A percentile compares a stretch with the other conserved stretches of the same genome.
phyloP scores from a whole-genome alignment of 345 rosid species.

The Noccaea bulbosa region DNA sequence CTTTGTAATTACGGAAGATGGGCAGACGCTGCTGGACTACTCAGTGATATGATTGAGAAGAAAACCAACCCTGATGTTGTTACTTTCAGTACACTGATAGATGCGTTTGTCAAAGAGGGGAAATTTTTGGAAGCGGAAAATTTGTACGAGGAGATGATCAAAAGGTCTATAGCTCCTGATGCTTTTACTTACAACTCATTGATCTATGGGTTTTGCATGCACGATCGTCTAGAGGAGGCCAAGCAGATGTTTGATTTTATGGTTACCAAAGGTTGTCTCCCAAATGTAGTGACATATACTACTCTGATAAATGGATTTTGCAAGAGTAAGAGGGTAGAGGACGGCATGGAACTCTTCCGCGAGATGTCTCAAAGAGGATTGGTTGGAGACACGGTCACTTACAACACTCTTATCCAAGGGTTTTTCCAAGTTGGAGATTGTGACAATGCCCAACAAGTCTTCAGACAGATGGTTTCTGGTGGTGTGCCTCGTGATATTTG shows the following conservation, averaged over 20 bases:
- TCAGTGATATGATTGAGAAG: neutral
- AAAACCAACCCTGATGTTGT: neutral
- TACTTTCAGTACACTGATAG: neutral
- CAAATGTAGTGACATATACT: neutral
- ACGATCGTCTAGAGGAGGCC: neutral
- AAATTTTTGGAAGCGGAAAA: neutral
- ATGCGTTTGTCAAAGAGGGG: neutral
- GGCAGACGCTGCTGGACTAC: neutral
- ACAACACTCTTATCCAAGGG: neutral
- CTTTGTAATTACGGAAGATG: neutral
- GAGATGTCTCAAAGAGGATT: neutral
- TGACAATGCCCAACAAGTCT: neutral
- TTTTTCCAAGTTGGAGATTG: neutral
- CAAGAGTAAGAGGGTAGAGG: neutral
- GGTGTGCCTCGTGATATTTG: neutral
- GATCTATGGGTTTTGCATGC: neutral
- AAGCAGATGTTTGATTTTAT: neutral
- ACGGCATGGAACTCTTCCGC: neutral
- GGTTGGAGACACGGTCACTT: neutral
- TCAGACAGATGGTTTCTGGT: neutral
- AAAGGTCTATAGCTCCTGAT: neutral
- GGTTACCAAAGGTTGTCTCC: neutral
- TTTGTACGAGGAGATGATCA: neutral
- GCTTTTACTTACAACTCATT: neutral
- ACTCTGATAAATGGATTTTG: neutral